Evolutionary conservation across 306 rosid species (phyloP), one percentile per base, ranked within the genome.

Genomic region (Pyrus communis): DNA sequence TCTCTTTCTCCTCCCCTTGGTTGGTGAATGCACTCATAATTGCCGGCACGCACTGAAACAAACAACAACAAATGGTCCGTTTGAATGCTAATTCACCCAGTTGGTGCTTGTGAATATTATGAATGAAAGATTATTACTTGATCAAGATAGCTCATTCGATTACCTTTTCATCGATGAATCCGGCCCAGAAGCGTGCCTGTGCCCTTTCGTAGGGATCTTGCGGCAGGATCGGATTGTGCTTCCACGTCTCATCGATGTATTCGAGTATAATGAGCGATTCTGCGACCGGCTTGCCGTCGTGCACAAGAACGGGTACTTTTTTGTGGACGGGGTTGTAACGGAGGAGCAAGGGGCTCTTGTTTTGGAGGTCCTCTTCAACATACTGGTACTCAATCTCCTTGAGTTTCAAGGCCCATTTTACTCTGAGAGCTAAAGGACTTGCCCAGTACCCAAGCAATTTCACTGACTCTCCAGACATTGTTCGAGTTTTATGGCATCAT

Each of bases 241-340:
- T 80, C 86, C 88, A 83, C 15, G 75, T 76, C 67, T 88, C 89
- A 6, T 84, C 88, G 12, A 85, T 80, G 80, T 81, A 88, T 73
- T 85, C 84, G 31, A 85, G 54, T 61, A 84, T 85, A 49, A 84
- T 51, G 11, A 79, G 85, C 25, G 89, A 88, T 84, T 88, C 89
- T 0, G 75, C 78, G 9, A 82, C 4, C 60, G 89, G 76, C 78
- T 82, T 88, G 11, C 84, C 89, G 0, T 73, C 64, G 62, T 83
- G 91, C 14, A 81, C 85, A 70, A 85, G 85, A 69, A 88, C 86
- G 7, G 89, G 91, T 31, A 83, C 13, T 70, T 83, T 79, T 40
- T 85, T 81, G 78, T 81, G 31, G 4, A 84, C 85, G 31, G 84
- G 89, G 63, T 85, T 88, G 73, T 73, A 71, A 49, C 84, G 78